Evolutionary conservation across 306 rosid genomes (phyloP).

Genomic region (Lablab purpureus): DNA sequence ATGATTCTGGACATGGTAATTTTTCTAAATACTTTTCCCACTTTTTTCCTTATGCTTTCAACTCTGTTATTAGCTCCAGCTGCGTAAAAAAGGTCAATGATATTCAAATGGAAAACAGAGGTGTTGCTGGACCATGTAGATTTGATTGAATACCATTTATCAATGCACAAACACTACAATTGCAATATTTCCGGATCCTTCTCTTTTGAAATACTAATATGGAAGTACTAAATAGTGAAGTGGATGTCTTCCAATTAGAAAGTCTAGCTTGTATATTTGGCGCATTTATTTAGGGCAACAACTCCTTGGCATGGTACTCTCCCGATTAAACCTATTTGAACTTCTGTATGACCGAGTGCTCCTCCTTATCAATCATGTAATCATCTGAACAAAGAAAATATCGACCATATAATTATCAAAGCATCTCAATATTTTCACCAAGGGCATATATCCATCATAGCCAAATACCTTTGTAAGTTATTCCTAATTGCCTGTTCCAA

Average conservation of each 20-base stretch:
- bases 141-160: conserved; percentile 35
- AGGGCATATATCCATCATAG: background rate
- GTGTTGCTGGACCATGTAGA: conserved; percentile 10
- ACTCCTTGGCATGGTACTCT: background rate
- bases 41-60: background rate
- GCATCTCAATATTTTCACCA: background rate
- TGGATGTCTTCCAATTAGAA: conserved; percentile 12
- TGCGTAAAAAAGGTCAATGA: conserved; percentile 21
- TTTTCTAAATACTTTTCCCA: conserved; percentile 17
- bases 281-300: background rate
- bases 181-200: conserved; percentile 20
- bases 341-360: background rate
- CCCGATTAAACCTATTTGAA: background rate
- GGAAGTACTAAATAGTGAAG: conserved; percentile 22
- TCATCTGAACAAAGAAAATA: background rate
- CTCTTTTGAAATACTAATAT: conserved; percentile 21
- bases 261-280: background rate
- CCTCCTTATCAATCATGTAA: background rate
- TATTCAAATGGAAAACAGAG: conserved; percentile 20
- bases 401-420: background rate
- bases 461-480: background rate
- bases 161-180: background rate
- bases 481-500: background rate
- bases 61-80: conserved; percentile 28
- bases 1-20: conserved; percentile 71